A percentile compares a stretch with the other conserved stretches of the same genome.
phyloP scores from a whole-genome alignment of 1,284 basidiomycete species.

The Marasmius oreades region DNA sequence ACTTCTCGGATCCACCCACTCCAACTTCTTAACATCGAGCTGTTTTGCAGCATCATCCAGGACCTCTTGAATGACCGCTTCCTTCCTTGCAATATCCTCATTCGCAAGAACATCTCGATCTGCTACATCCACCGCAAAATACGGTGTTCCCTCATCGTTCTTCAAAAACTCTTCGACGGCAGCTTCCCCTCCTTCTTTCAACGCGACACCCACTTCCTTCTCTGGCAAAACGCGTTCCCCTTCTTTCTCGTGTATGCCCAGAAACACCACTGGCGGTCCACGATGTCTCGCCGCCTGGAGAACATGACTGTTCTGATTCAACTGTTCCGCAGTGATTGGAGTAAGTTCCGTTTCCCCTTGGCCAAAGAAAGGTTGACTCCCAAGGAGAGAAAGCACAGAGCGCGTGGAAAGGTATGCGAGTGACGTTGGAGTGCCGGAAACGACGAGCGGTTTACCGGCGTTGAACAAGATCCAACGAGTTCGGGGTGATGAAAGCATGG shows the following conservation, averaged over 20 bases:
- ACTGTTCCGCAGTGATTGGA: conserved; percentile 30
- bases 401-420: conserved; percentile 53
- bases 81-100: conserved; percentile 9
- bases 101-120: conserved; percentile 30
- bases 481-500: conserved; percentile 51
- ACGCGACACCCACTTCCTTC: background rate
- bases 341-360: conserved; percentile 57
- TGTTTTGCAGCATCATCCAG: background rate
- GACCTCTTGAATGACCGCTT: conserved; percentile 17
- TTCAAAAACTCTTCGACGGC: conserved; percentile 36
- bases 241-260: conserved; percentile 7
- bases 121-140: conserved; percentile 76
- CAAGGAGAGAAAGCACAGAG: conserved; percentile 53
- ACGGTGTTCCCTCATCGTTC: conserved; percentile 69
- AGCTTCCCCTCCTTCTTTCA: background rate
- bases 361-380: conserved; percentile 55
- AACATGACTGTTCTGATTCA: conserved; percentile 33
- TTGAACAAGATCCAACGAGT: conserved; percentile 78
- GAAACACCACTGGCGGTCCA: conserved; percentile 25
- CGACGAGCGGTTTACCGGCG: conserved; percentile 58
- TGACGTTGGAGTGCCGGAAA: conserved; percentile 25
- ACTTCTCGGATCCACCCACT: conserved; percentile 69
- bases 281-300: conserved; percentile 66
- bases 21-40: conserved; percentile 28
- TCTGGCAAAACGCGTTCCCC: background rate